Evolutionary conservation across 305 asterid species (phyloP).

Genomic region (Fraxinus dipetala): DNA sequence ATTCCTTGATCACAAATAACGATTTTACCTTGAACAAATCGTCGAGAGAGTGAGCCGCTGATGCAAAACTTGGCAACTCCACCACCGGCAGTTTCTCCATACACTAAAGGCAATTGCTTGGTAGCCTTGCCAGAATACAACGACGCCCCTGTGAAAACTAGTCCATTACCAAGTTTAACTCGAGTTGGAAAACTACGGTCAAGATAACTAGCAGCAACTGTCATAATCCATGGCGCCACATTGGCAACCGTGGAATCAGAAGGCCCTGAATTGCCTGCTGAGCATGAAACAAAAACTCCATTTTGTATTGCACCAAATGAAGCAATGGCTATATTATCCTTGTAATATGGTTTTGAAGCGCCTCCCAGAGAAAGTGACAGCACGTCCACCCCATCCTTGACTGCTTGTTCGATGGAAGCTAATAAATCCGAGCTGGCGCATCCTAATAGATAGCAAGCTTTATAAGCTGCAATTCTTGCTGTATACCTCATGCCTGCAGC

Average conservation of each 20-base stretch:
- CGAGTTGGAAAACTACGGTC: constrained; percentile 49
- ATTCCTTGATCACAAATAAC: constrained; percentile 65
- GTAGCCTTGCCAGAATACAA: constrained; percentile 46
- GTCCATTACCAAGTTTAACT: constrained; percentile 47
- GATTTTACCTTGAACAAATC: constrained; percentile 50
- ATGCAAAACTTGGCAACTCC: constrained; percentile 43
- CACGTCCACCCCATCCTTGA: constrained; percentile 63
- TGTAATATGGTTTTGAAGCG: constrained; percentile 34
- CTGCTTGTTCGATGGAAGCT: constrained; percentile 71
- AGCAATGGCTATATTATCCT: constrained; percentile 56
- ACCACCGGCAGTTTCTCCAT: constrained; percentile 40
- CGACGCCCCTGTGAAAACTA: constrained; percentile 48
- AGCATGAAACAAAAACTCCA: constrained; percentile 52
- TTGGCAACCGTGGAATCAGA: constrained; percentile 38
- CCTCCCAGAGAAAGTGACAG: constrained; percentile 72
- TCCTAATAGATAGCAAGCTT: constrained; percentile 53
- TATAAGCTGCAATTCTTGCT: constrained; percentile 68
- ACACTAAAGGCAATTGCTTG: constrained; percentile 37
- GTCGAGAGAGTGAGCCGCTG: constrained; percentile 38
- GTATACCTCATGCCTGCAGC: constrained; percentile 62
- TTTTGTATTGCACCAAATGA: constrained; percentile 55
- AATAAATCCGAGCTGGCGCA: constrained; percentile 56
- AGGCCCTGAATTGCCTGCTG: constrained; percentile 79
- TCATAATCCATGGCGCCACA: constrained; percentile 70
- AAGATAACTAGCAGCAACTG: constrained; percentile 66